Evolutionary conservation across 1,284 basidiomycete species (phyloP), one percentile per base, ranked within the genome.

Genomic region (Microbotryum saponariae): DNA sequence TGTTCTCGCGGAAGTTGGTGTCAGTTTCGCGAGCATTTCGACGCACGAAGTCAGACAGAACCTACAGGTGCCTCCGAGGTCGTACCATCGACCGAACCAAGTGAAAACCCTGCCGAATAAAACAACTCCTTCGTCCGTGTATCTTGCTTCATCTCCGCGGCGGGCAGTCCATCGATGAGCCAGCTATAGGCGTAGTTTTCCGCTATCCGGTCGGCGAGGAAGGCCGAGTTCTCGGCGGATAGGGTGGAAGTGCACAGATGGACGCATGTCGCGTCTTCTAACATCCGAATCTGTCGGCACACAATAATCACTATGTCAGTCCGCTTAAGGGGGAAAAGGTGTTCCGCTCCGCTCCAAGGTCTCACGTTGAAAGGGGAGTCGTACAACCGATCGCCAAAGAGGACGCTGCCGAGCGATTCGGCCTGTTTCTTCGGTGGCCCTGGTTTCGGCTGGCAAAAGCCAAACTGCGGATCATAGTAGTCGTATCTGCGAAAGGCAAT

Each of bases 381-480:
- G 77, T 93, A 91, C 73, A 98, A 92, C 63, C 94, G 83, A 78
- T 98, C 94, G 33, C 94, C 94, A 71, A 97, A 97, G 18, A 98
- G 79, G 66, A 96, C 92, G 33, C 89, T 91, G 6, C 94, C 94
- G 29, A 98, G 79, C 2, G 86, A 88, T 76, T 96, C 93, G 16
- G 88, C 85, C 73, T 91, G 85, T 70, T 86, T 85, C 72, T 85
- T 77, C 1, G 86, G 84, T 42, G 37, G 37, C 5, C 89, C 90
- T 8, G 80, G 85, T 54, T 59, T 58, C 7, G 94, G 94, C 66
- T 82, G 72, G 74, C 94, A 97, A 76, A 97, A 97, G 67, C 86
- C 85, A 69, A 97, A 88, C 50, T 79, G 79, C 2, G 85, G 82
- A 71, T 91, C 84, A 77, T 94, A 94, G 76, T 91, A 94, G 75